phyloP scores from a whole-genome alignment of 2,329 filamentous ascomycete species.

The Periconia digitata region DNA sequence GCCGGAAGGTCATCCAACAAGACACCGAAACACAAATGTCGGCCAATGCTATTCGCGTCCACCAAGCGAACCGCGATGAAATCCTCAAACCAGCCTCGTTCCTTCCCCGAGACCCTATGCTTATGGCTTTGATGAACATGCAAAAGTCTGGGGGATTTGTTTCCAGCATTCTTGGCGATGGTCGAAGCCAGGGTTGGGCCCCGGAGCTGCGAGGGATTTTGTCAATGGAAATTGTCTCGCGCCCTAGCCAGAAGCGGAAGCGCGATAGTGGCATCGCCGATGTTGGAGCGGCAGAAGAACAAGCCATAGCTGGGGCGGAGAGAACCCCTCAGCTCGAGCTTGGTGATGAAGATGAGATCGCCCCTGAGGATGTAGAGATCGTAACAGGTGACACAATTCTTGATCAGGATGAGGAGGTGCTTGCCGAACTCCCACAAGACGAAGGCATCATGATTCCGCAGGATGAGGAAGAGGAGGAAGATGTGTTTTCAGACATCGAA shows the following conservation, averaged over 20 bases:
- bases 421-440: conserved; percentile 31
- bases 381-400: conserved; percentile 34
- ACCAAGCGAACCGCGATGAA: conserved; percentile 81
- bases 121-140: conserved; percentile 87
- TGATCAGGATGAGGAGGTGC: conserved; percentile 24
- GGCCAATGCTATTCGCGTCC: conserved; percentile 76
- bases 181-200: conserved; percentile 78
- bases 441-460: conserved; percentile 24
- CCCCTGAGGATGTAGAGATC: conserved; percentile 47
- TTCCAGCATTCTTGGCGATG: conserved; percentile 80
- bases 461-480: conserved; percentile 38
- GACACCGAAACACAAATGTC: conserved; percentile 80
- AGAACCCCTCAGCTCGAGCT: conserved; percentile 70
- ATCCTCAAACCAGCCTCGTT: conserved; percentile 83
- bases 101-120: conserved; percentile 80
- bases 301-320: conserved; percentile 51
- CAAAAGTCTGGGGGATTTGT: conserved; percentile 91
- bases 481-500: conserved; percentile 39
- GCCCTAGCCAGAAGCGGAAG: conserved; percentile 86
- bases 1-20: conserved; percentile 78
- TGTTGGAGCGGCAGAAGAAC: conserved; percentile 68
- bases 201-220: conserved; percentile 90
- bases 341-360: conserved; percentile 51
- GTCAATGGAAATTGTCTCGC: conserved; percentile 79
- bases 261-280: conserved; percentile 85